A percentile compares a stretch with the other conserved stretches of the same genome.
phyloP scores from a whole-genome alignment of 2,329 filamentous ascomycete genomes.

The Aspergillus fumigatus region DNA sequence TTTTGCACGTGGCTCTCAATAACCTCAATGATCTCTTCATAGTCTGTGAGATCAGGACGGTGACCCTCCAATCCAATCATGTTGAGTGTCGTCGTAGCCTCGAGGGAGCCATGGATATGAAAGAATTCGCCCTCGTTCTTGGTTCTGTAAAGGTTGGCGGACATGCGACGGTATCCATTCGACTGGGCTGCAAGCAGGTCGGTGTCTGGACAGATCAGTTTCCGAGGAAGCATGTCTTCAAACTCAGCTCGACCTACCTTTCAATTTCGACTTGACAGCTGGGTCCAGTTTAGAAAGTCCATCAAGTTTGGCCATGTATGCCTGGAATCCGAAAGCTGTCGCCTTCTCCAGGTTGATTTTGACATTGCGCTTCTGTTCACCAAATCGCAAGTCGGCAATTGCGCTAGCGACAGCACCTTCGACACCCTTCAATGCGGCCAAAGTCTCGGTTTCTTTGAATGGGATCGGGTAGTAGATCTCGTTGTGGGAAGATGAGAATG shows the following conservation, averaged over 20 bases:
- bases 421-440: constrained; percentile 54
- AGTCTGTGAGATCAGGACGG: constrained; percentile 57
- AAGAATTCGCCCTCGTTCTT: constrained; percentile 64
- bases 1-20: constrained; percentile 58
- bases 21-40: constrained; percentile 53
- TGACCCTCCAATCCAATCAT: constrained; percentile 66
- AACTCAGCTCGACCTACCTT: constrained; percentile 22
- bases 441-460: constrained; percentile 51
- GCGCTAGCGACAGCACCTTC: constrained; percentile 58
- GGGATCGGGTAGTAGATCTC: constrained; percentile 42
- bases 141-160: constrained; percentile 67
- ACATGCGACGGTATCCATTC: constrained; percentile 65
- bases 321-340: constrained; percentile 39
- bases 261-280: constrained; percentile 35
- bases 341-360: constrained; percentile 36
- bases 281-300: constrained; percentile 36
- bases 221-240: no score
- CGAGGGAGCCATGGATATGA: constrained; percentile 70
- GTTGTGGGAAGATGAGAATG: constrained; percentile 34
- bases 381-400: constrained; percentile 53
- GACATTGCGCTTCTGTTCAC: constrained; percentile 36
- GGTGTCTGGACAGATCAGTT: constrained; percentile 52
- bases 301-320: constrained; percentile 40
- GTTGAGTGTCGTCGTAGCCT: constrained; percentile 63
- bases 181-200: constrained; percentile 68